A percentile compares a stretch with the other conserved stretches of the same genome.
phyloP scores from a whole-genome alignment of 208 protist genomes.

The Endotrypanum monterogeii region DNA sequence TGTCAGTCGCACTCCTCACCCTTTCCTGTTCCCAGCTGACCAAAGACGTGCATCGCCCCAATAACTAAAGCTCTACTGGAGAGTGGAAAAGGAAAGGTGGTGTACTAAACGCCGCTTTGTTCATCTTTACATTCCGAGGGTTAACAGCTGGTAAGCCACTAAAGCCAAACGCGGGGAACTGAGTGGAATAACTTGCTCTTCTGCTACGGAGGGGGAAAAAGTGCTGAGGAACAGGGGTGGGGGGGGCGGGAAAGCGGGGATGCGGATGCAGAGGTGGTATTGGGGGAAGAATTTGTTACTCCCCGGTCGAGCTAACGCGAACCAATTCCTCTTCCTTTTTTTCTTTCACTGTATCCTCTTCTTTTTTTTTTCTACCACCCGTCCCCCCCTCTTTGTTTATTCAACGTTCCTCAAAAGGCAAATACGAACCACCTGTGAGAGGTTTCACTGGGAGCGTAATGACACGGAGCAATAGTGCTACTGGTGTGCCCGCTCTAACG shows the following conservation, averaged over 20 bases:
- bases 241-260: too few relatives aligned
- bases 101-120: not conserved
- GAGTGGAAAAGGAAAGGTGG: not conserved
- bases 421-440: not conserved
- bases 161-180: not conserved
- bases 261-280: too few relatives aligned
- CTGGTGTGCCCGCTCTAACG: not conserved
- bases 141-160: not conserved
- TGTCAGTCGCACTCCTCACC: too few relatives aligned
- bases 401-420: not conserved
- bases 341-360: not conserved
- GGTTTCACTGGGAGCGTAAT: not conserved
- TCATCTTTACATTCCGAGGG: not conserved
- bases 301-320: not conserved
- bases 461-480: not conserved
- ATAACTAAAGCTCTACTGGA: not conserved
- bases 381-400: not conserved
- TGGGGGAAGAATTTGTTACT: not conserved
- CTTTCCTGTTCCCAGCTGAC: not conserved
- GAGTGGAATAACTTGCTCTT: not conserved
- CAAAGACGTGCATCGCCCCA: not conserved
- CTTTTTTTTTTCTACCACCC: not conserved
- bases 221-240: too few relatives aligned
- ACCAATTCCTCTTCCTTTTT: not conserved
- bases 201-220: not conserved